Conservation (phyloP, 768 basidiomycete genomes). For the Naganishia onofrii region DNA sequence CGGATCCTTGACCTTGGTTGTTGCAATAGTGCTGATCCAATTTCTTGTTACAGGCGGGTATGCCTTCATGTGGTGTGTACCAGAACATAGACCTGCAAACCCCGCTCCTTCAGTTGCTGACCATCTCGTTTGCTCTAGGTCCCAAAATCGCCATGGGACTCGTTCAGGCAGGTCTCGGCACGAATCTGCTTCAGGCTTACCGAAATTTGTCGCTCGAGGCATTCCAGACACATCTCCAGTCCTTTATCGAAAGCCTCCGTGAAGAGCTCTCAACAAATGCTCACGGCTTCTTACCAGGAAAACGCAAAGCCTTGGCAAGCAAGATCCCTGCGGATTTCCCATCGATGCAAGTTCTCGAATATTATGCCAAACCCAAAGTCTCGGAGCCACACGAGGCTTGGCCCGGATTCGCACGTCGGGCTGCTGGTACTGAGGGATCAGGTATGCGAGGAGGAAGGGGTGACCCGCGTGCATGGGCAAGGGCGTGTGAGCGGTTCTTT, state of each 20-base stretch:
- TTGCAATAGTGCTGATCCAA: not conserved
- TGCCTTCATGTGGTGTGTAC: constrained; percentile 44
- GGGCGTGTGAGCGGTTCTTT: constrained; percentile 78
- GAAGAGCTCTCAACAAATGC: constrained; percentile 67
- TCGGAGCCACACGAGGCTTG: constrained; percentile 39
- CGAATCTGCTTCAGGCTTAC: constrained; percentile 65
- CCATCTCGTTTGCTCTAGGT: constrained; percentile 31
- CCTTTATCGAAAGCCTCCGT: constrained; percentile 65
- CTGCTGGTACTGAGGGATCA: constrained; percentile 6
- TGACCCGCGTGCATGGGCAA: constrained; percentile 61
- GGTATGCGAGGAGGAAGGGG: constrained; percentile 42
- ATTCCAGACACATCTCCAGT: constrained; percentile 57
- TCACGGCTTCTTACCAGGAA: constrained; percentile 61
- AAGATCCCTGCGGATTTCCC: constrained; percentile 69
- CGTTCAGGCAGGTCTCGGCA: constrained; percentile 74
- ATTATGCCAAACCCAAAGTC: constrained; percentile 73
- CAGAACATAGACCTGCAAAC: not conserved
- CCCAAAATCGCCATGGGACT: constrained; percentile 69
- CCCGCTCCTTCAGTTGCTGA: not conserved
- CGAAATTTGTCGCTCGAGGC: constrained; percentile 55
- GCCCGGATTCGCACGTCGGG: constrained; percentile 45
- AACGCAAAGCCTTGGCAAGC: constrained; percentile 65
- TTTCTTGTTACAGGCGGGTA: constrained; percentile 35
- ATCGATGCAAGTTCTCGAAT: constrained; percentile 67
- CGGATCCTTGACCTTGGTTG: not conserved